Conservation (phyloP, 768 basidiomycete species). For the Royoungia palumana region DNA sequence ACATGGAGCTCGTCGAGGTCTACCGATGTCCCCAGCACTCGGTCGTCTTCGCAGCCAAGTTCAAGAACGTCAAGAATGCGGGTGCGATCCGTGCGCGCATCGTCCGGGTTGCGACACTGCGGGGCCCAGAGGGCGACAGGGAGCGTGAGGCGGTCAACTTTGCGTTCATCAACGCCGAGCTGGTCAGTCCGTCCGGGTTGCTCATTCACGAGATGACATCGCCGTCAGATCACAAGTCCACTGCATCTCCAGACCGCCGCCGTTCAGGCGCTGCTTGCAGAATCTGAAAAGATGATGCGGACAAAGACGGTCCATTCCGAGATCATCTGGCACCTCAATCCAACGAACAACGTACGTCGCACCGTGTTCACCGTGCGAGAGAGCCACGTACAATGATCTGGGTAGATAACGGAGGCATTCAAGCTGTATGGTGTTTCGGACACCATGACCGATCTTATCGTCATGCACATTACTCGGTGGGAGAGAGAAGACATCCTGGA, state of each 20-base stretch:
- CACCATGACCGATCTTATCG: slow-evolving; percentile 57
- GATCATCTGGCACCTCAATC: slow-evolving; percentile 82
- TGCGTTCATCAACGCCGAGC: slow-evolving; percentile 82
- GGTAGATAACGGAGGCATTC: slow-evolving; percentile 84
- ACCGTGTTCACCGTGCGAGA: not conserved
- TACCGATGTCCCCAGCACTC: slow-evolving; percentile 50
- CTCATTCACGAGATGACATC: slow-evolving; percentile 6
- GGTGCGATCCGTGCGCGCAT: slow-evolving; percentile 60
- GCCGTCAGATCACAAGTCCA: slow-evolving; percentile 71
- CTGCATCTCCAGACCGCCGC: slow-evolving; percentile 83
- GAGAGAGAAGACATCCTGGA: slow-evolving; percentile 40
- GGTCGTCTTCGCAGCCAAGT: slow-evolving; percentile 60
- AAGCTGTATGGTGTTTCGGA: slow-evolving; percentile 82
- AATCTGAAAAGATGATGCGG: slow-evolving; percentile 53
- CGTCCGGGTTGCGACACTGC: slow-evolving; percentile 60
- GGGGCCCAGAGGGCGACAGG: slow-evolving; percentile 56
- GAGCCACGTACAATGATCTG: not conserved
- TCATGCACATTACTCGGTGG: slow-evolving; percentile 61
- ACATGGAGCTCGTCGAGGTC: slow-evolving; percentile 46
- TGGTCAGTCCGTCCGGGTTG: slow-evolving; percentile 50
- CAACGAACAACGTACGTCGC: slow-evolving; percentile 72
- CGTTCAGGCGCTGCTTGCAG: slow-evolving; percentile 74
- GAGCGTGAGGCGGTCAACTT: slow-evolving; percentile 83
- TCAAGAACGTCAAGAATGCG: slow-evolving; percentile 64
- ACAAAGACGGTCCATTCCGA: slow-evolving; percentile 92